These are phyloP conservation scores for Beauveria brongniartii DNA, from an alignment of 2,329 filamentous ascomycete species.

Conservation along the genomic window DNA sequence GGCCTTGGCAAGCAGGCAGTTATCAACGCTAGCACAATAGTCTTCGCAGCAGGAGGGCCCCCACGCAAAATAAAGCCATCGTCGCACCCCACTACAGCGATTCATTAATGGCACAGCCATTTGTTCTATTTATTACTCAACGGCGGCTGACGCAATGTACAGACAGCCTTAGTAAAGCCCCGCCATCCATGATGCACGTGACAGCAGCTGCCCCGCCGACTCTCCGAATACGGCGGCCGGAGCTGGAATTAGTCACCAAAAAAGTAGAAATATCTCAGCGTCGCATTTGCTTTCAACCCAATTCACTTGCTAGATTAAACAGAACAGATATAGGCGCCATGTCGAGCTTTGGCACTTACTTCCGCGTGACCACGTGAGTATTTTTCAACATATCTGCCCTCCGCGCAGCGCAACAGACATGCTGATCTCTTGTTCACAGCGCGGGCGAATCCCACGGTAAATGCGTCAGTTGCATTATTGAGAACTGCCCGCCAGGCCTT, in stretches of 20 bases:
- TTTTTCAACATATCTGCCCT: constrained; percentile 10
- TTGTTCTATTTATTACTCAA: background rate
- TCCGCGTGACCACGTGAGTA: constrained; percentile 71
- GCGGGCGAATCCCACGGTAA: constrained; percentile 71
- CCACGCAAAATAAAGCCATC: background rate
- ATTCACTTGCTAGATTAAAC: background rate
- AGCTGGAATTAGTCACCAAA: background rate
- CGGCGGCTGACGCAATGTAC: background rate
- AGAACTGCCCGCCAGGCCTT: constrained; percentile 84
- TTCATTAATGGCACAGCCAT: background rate
- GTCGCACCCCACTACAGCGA: background rate
- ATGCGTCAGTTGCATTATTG: constrained; percentile 90
- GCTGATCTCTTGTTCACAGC: constrained; percentile 21
- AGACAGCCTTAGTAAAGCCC: background rate
- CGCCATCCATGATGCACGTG: background rate
- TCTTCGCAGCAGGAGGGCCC: background rate
- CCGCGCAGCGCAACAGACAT: background rate
- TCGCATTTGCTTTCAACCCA: background rate
- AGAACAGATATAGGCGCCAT: constrained; percentile 33
- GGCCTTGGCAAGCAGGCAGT: background rate
- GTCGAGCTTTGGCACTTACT: constrained; percentile 78
- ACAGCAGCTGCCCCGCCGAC: background rate
- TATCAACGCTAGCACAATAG: background rate
- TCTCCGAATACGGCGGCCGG: background rate
- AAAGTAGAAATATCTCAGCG: background rate